These are phyloP conservation scores for Trichosporon coremiiforme DNA, from an alignment of 1,284 basidiomycete genomes.

Conservation along the genomic window DNA sequence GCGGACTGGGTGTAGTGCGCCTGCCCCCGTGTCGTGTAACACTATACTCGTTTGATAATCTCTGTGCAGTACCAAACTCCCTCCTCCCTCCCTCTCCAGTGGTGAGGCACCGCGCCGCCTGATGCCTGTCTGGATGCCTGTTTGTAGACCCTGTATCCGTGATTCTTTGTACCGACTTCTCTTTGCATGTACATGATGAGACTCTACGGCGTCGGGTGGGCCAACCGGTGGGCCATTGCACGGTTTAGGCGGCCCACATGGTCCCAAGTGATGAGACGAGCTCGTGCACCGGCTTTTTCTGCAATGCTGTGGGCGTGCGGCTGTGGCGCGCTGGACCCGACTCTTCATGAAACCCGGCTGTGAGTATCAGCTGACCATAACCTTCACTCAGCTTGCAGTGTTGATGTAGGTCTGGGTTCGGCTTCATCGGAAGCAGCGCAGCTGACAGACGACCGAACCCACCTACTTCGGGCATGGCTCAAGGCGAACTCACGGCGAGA, in stretches of 20 bases:
- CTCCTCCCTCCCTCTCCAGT: not conserved
- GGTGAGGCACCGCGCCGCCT: not conserved
- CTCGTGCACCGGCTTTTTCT: not conserved
- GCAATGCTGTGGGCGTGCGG: too few relatives aligned
- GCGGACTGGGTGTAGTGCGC: constrained; percentile 5
- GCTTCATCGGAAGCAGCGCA: too few relatives aligned
- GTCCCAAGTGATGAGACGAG: not conserved
- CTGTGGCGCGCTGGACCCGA: too few relatives aligned
- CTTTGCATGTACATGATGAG: constrained; percentile 11
- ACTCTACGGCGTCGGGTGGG: not conserved
- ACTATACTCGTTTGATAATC: not conserved
- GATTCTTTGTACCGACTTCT: not conserved
- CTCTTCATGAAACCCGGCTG: too few relatives aligned
- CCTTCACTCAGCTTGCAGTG: too few relatives aligned
- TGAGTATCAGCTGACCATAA: too few relatives aligned
- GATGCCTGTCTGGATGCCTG: not conserved
- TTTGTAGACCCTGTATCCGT: not conserved
- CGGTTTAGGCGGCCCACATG: not conserved
- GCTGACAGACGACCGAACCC: too few relatives aligned
- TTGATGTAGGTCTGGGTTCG: too few relatives aligned
- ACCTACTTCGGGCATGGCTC: too few relatives aligned
- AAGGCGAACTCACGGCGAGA: too few relatives aligned
- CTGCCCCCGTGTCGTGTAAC: not conserved
- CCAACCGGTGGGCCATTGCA: not conserved
- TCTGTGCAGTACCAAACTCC: not conserved